A percentile compares a stretch with the other conserved stretches of the same genome.
Evolutionary conservation across 192 early-diverging fungal species (phyloP).

Genomic region (Spizellomyces sp.): DNA sequence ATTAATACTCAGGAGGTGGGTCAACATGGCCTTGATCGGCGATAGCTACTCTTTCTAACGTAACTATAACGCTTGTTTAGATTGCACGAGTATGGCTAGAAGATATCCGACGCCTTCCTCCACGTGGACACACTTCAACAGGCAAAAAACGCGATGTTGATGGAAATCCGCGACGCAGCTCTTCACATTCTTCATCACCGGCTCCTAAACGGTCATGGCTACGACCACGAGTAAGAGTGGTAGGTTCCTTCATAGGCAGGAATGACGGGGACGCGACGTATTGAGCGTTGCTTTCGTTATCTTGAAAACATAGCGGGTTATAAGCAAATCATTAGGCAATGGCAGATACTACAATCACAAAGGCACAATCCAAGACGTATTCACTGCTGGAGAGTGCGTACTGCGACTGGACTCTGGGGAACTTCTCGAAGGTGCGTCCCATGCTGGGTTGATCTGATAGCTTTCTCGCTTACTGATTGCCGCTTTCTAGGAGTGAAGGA

Average conservation of each 20-base stretch:
- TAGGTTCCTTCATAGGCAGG: background rate
- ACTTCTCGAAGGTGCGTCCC: conserved; percentile 23
- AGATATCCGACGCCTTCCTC: background rate
- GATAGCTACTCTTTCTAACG: background rate
- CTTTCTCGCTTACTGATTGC: too few species aligned
- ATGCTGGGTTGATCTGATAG: too few species aligned
- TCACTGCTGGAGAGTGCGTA: conserved; percentile 21
- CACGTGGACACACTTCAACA: background rate
- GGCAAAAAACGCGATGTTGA: conserved; percentile 6
- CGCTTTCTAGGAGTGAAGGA: conserved; percentile 1
- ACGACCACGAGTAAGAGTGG: conserved; percentile 31
- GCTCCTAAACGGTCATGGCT: conserved; percentile 27
- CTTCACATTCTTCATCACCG: conserved; percentile 2
- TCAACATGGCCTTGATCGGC: too few species aligned
- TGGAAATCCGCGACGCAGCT: background rate
- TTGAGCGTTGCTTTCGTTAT: too few species aligned
- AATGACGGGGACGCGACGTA: background rate
- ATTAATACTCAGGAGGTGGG: background rate
- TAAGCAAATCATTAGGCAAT: conserved; percentile 15
- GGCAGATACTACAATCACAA: conserved; percentile 37
- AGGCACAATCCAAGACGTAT: conserved; percentile 39
- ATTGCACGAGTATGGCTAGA: conserved; percentile 35
- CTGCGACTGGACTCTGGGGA: conserved; percentile 27
- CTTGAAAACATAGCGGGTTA: conserved; percentile 18
- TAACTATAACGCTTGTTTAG: conserved; percentile 6